Percentiles rank a stretch among this genome's conserved stretches.
Conservation (phyloP, 1,139 yeast genomes). For the Lodderomyces metapsilosis region DNA sequence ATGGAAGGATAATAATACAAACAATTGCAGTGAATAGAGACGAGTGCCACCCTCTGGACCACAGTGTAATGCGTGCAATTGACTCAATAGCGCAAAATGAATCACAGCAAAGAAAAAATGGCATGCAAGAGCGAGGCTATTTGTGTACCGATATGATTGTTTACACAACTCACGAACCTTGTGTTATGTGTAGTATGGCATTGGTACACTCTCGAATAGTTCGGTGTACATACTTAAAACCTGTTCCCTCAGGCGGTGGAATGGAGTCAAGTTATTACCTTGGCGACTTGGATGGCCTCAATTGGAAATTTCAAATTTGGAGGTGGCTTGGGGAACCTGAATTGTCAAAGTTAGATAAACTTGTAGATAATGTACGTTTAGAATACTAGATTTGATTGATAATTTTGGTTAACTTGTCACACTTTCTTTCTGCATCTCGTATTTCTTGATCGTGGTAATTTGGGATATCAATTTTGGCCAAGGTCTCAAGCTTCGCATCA, state of each 20-base stretch:
- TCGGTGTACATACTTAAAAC: constrained; percentile 59
- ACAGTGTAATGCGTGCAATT: constrained; percentile 74
- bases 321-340: constrained; percentile 49
- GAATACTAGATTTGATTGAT: constrained; percentile 5
- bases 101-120: constrained; percentile 25
- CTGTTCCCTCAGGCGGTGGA: constrained; percentile 36
- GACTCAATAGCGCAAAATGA: constrained; percentile 56
- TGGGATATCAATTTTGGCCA: constrained; percentile 1
- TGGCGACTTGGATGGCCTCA: constrained; percentile 68
- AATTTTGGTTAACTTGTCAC: constrained; percentile 7
- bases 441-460: constrained; percentile 7
- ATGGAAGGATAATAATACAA: constrained; percentile 11
- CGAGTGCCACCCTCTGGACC: constrained; percentile 52
- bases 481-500: neutral
- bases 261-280: constrained; percentile 71
- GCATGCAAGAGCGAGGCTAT: constrained; percentile 37
- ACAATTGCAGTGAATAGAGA: constrained; percentile 24
- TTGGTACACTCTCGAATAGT: constrained; percentile 84
- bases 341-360: constrained; percentile 13
- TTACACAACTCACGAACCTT: constrained; percentile 92
- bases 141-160: constrained; percentile 76
- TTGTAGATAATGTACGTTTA: constrained; percentile 4
- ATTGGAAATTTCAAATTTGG: constrained; percentile 82
- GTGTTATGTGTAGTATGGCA: constrained; percentile 97
- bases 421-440: constrained; percentile 14